Evolutionary conservation across 805 yeast genomes (phyloP), one percentile per base, ranked within the genome.

Genomic region (Ogataea polymorpha): DNA sequence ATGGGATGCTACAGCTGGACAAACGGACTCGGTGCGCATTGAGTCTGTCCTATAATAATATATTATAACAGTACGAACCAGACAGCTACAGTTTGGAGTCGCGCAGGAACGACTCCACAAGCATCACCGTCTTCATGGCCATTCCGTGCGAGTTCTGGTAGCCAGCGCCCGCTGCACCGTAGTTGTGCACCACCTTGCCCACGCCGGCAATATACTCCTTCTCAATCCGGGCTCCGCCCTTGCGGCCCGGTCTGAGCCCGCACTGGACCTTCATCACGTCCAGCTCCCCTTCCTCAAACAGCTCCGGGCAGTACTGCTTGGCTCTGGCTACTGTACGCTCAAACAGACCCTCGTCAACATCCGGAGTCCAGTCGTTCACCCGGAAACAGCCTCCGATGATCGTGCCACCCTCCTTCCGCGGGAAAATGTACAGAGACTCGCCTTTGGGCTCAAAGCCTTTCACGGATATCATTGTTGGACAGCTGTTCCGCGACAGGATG

Each of bases 1-100:
- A 54, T 83, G 20, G 96, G 96, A 0, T 65, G 84, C 5, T 86
- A 79, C 55, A 70, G 73, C 28, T 89, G 96, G 96, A 63, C 81
- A 0, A 50, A 59, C 6, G 85, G 85, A 11, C 23, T 29, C 9
- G n/a, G n/a, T n/a, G n/a, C n/a, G n/a, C n/a, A n/a, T n/a, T n/a
- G n/a, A n/a, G n/a, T n/a, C n/a, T n/a, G n/a, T n/a, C n/a, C n/a
- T n/a, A n/a, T n/a, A n/a, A n/a, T n/a, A n/a, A n/a, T n/a, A n/a
- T n/a, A n/a, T n/a, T n/a, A n/a, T n/a, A n/a, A n/a, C n/a, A n/a
- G n/a, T n/a, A n/a, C n/a, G n/a, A n/a, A n/a, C 10, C 24, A 7
- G 24, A 7, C 10, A 23, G 10, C 10, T 23, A 23, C 9, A 45
- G 23, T 17, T 45, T 41, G 5, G 39, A 23, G 21, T 38, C 39